These are phyloP conservation scores for Solanum paucissectum DNA, from an alignment of 257 asterid species.

Conservation along the genomic window DNA sequence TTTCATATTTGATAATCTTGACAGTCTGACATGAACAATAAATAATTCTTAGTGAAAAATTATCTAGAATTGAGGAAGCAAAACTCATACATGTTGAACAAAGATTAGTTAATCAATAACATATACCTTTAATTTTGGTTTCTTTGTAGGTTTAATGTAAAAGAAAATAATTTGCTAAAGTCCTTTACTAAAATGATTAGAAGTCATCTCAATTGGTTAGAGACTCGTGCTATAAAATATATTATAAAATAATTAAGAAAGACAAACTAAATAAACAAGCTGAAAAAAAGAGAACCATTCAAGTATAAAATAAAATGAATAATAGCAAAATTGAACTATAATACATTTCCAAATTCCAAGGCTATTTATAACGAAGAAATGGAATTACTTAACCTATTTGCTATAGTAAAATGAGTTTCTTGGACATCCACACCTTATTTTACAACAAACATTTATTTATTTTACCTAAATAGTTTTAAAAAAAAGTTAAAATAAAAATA, in stretches of 20 bases:
- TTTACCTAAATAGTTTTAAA: no score
- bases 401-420: no score
- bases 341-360: neutral
- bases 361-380: neutral
- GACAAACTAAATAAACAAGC: neutral
- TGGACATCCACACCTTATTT: no score
- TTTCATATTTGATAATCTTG: neutral
- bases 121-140: neutral
- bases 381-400: neutral
- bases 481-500: no score
- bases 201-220: neutral
- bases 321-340: neutral
- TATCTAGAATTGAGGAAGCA: neutral
- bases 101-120: neutral
- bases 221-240: no score
- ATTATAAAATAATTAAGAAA: no score
- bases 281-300: neutral
- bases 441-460: no score
- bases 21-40: neutral
- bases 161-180: neutral
- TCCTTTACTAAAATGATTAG: neutral
- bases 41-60: neutral
- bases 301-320: neutral
- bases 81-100: neutral
- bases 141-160: neutral